Percentiles rank a stretch among this genome's conserved stretches.
Conservation (phyloP, 441 rosid species). For the Pelargonium cotyledonis region DNA sequence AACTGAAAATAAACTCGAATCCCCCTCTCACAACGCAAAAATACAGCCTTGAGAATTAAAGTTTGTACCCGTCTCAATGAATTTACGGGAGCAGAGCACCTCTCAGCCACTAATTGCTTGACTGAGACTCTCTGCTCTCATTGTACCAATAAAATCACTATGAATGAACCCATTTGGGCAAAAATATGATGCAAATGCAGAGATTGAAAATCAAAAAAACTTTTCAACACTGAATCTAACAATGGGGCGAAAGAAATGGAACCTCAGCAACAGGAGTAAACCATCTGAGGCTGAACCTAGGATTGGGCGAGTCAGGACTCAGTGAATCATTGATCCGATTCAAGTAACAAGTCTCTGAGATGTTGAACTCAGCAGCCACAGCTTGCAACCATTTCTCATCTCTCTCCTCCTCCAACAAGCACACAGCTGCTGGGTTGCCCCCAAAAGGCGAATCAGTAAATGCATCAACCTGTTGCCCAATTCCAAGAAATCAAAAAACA, state of each 20-base stretch:
- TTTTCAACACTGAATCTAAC: not conserved
- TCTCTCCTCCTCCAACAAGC: conserved; percentile 50
- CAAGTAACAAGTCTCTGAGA: conserved; percentile 53
- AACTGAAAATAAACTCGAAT: too few relatives aligned
- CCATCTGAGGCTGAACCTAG: conserved; percentile 66
- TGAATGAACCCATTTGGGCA: not conserved
- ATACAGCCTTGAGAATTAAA: too few relatives aligned
- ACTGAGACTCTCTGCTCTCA: too few relatives aligned
- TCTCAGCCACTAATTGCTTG: too few relatives aligned
- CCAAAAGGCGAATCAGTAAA: conserved; percentile 63
- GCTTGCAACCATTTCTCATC: conserved; percentile 62
- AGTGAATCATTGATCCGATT: conserved; percentile 24
- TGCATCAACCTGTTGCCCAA: conserved; percentile 52
- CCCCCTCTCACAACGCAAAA: too few relatives aligned
- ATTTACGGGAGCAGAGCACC: too few relatives aligned
- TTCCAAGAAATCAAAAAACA: not conserved
- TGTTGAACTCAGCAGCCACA: conserved; percentile 61
- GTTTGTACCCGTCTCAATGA: too few relatives aligned
- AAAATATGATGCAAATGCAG: not conserved
- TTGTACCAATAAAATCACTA: not conserved
- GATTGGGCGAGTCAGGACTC: conserved; percentile 5
- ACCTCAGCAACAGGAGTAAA: conserved; percentile 76
- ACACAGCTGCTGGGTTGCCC: conserved; percentile 76
- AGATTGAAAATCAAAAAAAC: not conserved
- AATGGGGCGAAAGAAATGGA: not conserved